Evolutionary conservation across 2,329 filamentous ascomycete genomes (phyloP), one percentile per base, ranked within the genome.

Genomic region (Fusarium bulbicola): DNA sequence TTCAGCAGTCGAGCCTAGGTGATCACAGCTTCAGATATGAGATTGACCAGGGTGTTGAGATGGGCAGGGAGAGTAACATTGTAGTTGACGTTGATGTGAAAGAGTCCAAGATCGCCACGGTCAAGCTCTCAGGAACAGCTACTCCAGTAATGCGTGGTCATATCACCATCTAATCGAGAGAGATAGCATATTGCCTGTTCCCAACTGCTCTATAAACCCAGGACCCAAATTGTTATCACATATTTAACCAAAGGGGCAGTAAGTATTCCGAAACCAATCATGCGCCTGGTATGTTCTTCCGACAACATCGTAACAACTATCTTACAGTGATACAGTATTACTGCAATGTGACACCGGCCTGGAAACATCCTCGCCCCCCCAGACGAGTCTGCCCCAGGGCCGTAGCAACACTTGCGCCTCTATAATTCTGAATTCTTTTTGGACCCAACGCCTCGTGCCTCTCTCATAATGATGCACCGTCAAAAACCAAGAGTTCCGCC

Each of bases 41-140:
- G 64, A 82, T 92, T 70, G 87, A 87, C 66, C 91, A 93, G 81
- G 91, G 91, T 2, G 89, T 92, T 15, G 91, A 93, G 81, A 92
- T 92, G 88, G 90, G 90, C 11, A 81, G 90, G 72, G 82, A 82
- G 79, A 90, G 88, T 75, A 81, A 85, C 54, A 89, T 89, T 53
- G 75, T 79, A 43, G 84, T 89, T 40, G 83, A 86, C 62, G 82
- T 87, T n/a, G 72, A 66, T 40, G 59, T 80, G 42, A 79, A 80
- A 52, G 79, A 77, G 62, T 73, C 76, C 28, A 68, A 76, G 43
- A 77, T 83, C 45, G 73, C 78, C 42, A 68, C 68, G 14, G 79
- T 83, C 36, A 77, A 76, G 42, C 76, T 83, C 53, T 79, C 79
- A 14, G 82, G 82, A 15, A 78, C 81, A 14, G 82, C 82, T 34